Base-by-base conservation (phyloP, 495 filamentous ascomycete species). In the Lasiosphaeria hispida region DNA sequence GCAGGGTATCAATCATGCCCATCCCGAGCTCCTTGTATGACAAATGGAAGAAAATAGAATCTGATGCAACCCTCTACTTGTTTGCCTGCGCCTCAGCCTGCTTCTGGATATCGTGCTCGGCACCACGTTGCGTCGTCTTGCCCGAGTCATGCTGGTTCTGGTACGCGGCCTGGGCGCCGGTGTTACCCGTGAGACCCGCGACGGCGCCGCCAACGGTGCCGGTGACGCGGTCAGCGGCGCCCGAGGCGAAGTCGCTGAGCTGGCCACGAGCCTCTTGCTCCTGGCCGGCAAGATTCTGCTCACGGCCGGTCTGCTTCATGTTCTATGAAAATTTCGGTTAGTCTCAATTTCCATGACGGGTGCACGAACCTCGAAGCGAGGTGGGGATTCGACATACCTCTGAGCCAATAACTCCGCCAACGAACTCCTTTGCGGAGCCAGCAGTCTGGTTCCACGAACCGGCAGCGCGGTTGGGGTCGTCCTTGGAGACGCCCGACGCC, bases 381-480 rank as follows among this genome's bases (percentile, higher is more conserved):
- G n/a, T n/a, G n/a, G n/a, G n/a, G n/a, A n/a, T n/a, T n/a, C n/a
- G 13, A 63, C 72, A 56, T 69, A 82, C 80, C 75, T 94, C 87
- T 57, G 82, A 82, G 57, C 93, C 93, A 48, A 92, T 58, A 10
- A 91, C 45, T 60, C 85, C 85, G 55, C 93, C 93, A 6, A 95
- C 50, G 33, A 83, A 77, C 67, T 96, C 91, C 81, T 97, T 97
- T 40, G 83, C 86, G 0, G 89, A 83, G 54, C 93, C 93, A 39
- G 92, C 61, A 40, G 88, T 94, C 75, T 97, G 92, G 76, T 96
- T 89, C 83, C 88, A 92, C 39, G 80, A 77, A 35, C 92, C 93
- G 5, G 81, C 70, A 14, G 77, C 69, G 60, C 92, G 89, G 72
- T 92, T 76, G 7, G 84, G 78, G 69, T 91, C 76, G 73, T 96